Evolutionary conservation across 768 basidiomycete species (phyloP).

Genomic region (Multifurca ochricompacta): DNA sequence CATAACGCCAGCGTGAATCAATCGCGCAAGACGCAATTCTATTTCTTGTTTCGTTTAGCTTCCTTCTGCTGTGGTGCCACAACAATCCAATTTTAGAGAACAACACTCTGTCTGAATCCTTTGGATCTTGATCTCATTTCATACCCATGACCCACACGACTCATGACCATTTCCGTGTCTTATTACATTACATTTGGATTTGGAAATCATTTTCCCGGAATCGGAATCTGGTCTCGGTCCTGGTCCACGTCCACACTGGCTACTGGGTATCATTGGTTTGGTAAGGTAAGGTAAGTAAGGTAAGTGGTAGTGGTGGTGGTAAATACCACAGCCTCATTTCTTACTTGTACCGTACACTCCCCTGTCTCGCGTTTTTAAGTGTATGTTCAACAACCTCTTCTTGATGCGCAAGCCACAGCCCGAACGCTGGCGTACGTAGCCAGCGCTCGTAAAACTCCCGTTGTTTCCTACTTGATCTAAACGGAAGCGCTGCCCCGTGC

Average conservation of each 20-base stretch:
- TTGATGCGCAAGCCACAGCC: slow-evolving; percentile 70
- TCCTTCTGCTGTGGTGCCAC: not conserved
- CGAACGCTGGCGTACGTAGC: slow-evolving; percentile 70
- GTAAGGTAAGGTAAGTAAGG: not conserved
- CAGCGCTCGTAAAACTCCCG: slow-evolving; percentile 73
- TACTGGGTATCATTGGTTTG: no score
- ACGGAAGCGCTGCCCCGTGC: slow-evolving; percentile 65
- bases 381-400: slow-evolving; percentile 61
- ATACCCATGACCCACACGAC: not conserved
- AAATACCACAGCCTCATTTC: not conserved
- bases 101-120: not conserved
- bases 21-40: no score
- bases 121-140: not conserved
- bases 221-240: no score
- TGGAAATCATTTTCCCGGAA: not conserved
- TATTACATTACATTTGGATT: no score
- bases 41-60: no score
- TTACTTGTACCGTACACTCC: not conserved
- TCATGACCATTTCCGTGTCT: no score
- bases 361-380: slow-evolving; percentile 27
- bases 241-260: not conserved
- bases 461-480: slow-evolving; percentile 56
- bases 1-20: no score
- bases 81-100: not conserved
- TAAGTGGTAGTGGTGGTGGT: not conserved